A percentile compares a stretch with the other conserved stretches of the same genome.
Evolutionary conservation across 805 yeast genomes (phyloP).

Genomic region (Nakazawaea pomicola): DNA sequence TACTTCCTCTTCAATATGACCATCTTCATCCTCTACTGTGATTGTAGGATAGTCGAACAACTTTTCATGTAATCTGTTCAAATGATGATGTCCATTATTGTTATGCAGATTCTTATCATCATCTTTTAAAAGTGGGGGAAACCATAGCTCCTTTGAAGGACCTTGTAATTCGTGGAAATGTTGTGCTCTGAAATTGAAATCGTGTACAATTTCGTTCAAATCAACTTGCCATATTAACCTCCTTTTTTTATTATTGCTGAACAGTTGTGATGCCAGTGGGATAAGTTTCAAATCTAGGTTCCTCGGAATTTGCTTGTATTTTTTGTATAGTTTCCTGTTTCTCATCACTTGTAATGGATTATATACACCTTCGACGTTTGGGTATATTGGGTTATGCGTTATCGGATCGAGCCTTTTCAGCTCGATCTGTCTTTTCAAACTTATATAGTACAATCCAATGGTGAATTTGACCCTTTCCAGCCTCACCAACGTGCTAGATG

Average conservation of each 20-base stretch:
- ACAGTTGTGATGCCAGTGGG: slow-evolving; percentile 63
- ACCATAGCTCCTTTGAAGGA: slow-evolving; percentile 48
- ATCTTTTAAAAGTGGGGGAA: slow-evolving; percentile 24
- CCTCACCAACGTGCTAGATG: slow-evolving; percentile 35
- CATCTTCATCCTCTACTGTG: slow-evolving; percentile 9
- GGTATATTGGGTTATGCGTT: slow-evolving; percentile 25
- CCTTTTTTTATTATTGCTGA: slow-evolving; percentile 32
- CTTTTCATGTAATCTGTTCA: slow-evolving; percentile 22
- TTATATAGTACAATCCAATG: slow-evolving; percentile 44
- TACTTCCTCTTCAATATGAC: too few relatives aligned
- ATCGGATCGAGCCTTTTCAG: slow-evolving; percentile 24
- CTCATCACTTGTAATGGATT: slow-evolving; percentile 83
- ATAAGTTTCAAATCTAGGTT: slow-evolving; percentile 40
- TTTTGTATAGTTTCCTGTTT: slow-evolving; percentile 55
- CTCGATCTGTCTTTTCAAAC: slow-evolving; percentile 34
- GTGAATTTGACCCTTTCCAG: slow-evolving; percentile 45
- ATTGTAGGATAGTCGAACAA: slow-evolving; percentile 19
- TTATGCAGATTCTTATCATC: slow-evolving; percentile 5
- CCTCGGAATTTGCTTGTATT: slow-evolving; percentile 43
- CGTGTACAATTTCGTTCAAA: slow-evolving; percentile 51
- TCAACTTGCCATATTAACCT: slow-evolving; percentile 63
- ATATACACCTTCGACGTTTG: slow-evolving; percentile 61
- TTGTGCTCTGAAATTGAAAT: slow-evolving; percentile 49
- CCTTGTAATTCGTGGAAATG: slow-evolving; percentile 49
- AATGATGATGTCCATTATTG: too few relatives aligned